Percentiles rank a stretch among this genome's conserved stretches.
phyloP scores from a whole-genome alignment of 2,329 filamentous ascomycete genomes.

The Ophiostoma sp. region DNA sequence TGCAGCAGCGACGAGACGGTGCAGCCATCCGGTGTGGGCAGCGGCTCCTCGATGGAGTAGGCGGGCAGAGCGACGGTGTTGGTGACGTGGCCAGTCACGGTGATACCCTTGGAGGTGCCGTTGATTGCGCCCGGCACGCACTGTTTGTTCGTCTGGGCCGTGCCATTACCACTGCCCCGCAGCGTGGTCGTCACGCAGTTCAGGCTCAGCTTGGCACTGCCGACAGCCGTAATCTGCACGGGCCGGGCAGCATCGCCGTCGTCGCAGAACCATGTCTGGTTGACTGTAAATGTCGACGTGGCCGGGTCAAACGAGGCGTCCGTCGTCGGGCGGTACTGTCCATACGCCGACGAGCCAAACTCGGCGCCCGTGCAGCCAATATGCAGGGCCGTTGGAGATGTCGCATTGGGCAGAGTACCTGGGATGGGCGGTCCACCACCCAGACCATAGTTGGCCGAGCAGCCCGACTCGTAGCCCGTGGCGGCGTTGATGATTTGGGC shows the following conservation, averaged over 20 bases:
- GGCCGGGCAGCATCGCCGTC: slow-evolving; percentile 31
- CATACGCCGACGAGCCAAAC: background rate
- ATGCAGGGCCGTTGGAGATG: background rate
- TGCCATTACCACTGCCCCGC: background rate
- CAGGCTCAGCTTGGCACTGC: slow-evolving; percentile 27
- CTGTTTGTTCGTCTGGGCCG: background rate
- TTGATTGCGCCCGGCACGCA: background rate
- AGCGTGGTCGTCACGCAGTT: slow-evolving; percentile 22
- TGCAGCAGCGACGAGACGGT: slow-evolving; percentile 22
- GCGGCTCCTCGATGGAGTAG: slow-evolving; percentile 32
- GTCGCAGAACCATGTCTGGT: slow-evolving; percentile 35
- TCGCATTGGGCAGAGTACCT: background rate
- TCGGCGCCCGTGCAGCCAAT: slow-evolving; percentile 5
- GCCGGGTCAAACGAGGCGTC: slow-evolving; percentile 24
- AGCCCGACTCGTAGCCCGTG: slow-evolving; percentile 11
- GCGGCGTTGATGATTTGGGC: background rate
- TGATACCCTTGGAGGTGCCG: background rate
- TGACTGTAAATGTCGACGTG: slow-evolving; percentile 29
- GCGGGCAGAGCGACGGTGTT: slow-evolving; percentile 26
- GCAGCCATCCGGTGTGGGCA: slow-evolving; percentile 31
- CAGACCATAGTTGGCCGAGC: slow-evolving; percentile 10
- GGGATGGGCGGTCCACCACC: background rate
- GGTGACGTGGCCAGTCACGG: background rate
- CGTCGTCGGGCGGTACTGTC: slow-evolving; percentile 1
- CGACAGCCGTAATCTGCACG: slow-evolving; percentile 31